Evolutionary conservation across 1,284 basidiomycete species (phyloP), one percentile per base, ranked within the genome.

Genomic region (Cystobasidium slooffiae): DNA sequence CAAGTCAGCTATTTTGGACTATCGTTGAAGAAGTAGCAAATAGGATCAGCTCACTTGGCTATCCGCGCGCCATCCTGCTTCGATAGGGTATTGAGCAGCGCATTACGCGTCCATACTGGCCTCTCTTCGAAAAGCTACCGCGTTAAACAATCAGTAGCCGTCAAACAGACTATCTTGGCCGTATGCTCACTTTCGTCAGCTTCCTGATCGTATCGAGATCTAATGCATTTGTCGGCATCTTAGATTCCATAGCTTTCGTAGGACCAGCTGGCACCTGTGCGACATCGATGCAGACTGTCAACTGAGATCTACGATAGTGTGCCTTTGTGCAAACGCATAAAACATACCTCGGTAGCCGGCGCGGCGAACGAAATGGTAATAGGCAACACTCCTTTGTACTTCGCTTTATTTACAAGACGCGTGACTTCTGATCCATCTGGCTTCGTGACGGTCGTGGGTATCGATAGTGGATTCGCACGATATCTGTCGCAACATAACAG

Each of bases 81-180:
- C n/a, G 85, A 84, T 73, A 97, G 88, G 78, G 94, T 92, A 77
- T 93, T 94, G 75, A 92, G 87, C 7, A 98, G 84, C 0, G 91
- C 91, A 68, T 87, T 85, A 14, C 94, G 87, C 0, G 92, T 91
- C 95, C 96, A 99, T 20, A 97, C 85, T 0, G 95, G 93, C 24
- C 96, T 86, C 75, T 90, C 84, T 55, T 85, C 82, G 52, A 86
- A 78, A 6, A 84, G 76, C 81, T 84, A 44, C 6, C 22, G 24
- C 18, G 0, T 24, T 16, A 18, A 9, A 5, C 37, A 51, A 46
- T 22, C 37, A 49, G 20, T 12, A 24, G 53, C 41, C 2, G 31
- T 31, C 31, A 5, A 62, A 65, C 47, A 22, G 53, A 44, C 52
- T 62, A 46, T 14, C 39, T n/a, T 43, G 51, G 41, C 47, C 4